Evolutionary conservation across 371 early-diverging fungal species (phyloP), one percentile per base, ranked within the genome.

Genomic region (Apophysomyces trapeziformis): DNA sequence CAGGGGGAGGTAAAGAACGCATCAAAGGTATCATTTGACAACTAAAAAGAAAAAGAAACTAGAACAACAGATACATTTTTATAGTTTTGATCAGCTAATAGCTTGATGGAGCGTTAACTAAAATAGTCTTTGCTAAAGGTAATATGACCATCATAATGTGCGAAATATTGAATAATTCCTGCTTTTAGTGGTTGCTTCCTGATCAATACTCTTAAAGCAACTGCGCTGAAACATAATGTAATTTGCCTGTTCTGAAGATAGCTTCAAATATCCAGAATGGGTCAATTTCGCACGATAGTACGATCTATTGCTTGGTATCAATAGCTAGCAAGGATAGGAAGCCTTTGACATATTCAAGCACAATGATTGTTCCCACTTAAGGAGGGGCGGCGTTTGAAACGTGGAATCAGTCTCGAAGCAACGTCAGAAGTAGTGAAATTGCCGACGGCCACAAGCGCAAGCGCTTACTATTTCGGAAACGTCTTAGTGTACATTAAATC

Each of bases 101-200:
- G 88, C 87, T 65, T 78, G 77, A 3, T 26, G 32, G 32, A 26
- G 2, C 3, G 2, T 26, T 3, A 2, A 26, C 32, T 26, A 26
- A 26, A 6, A 92, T 89, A 1, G 87, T 89, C 36, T 90, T 89
- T 12, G 92, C 89, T 60, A 91, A 78, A 39, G 86, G 86, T 64
- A 91, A 91, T 6, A 89, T 84, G 5, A 90, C 89, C 32, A 26
- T 3, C 32, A 26, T 26, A 0, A 26, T 26, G 2, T 26, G 32
- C 32, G 32, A 26, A 3, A 26, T 26, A 26, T 26, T 26, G 3
- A 26, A 26, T 26, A 2, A 26, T 26, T 26, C 1, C 32, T 26
- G 32, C 32, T 26, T 26, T 26, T 26, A 26, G 32, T 26, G 32
- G 85, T 81, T 14, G 88, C 85, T 12, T 85, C 89, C 70, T 82